phyloP scores from a whole-genome alignment of 2,329 filamentous ascomycete genomes.

The Teratosphaeriaceae sp. region DNA sequence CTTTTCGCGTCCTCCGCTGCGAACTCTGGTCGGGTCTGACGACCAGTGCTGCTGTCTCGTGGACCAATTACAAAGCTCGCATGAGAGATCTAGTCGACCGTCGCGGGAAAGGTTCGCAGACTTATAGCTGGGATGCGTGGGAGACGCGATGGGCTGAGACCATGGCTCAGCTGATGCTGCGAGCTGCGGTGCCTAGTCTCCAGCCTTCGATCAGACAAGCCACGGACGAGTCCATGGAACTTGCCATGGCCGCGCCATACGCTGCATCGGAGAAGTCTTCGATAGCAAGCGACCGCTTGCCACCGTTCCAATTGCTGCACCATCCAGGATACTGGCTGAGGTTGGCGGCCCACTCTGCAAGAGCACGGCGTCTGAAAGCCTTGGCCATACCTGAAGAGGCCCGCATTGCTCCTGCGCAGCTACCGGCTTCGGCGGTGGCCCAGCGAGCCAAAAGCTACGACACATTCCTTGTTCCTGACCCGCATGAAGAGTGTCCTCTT shows the following conservation, averaged over 20 bases:
- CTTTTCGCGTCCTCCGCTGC: conserved; percentile 75
- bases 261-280: conserved; percentile 47
- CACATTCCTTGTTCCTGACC: conserved; percentile 53
- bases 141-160: conserved; percentile 64
- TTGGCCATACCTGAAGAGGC: conserved; percentile 54
- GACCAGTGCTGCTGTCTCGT: conserved; percentile 72
- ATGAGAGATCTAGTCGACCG: conserved; percentile 73
- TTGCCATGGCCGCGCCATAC: conserved; percentile 28
- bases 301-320: conserved; percentile 54
- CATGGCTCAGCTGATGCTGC: conserved; percentile 54
- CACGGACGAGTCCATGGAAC: conserved; percentile 11
- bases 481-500: conserved; percentile 47
- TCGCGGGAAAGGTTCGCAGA: conserved; percentile 75
- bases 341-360: conserved; percentile 46
- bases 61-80: conserved; percentile 69
- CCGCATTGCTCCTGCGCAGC: conserved; percentile 47
- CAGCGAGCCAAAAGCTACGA: conserved; percentile 51
- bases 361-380: conserved; percentile 45
- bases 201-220: conserved; percentile 11
- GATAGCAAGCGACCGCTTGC: conserved; percentile 42
- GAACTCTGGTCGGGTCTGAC: conserved; percentile 72
- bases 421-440: conserved; percentile 49
- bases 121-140: conserved; percentile 94
- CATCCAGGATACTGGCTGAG: conserved; percentile 58
- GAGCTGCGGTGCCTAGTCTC: conserved; percentile 44